Base-by-base conservation (phyloP, 2,329 filamentous ascomycete species). In the Elsinoe australis region DNA sequence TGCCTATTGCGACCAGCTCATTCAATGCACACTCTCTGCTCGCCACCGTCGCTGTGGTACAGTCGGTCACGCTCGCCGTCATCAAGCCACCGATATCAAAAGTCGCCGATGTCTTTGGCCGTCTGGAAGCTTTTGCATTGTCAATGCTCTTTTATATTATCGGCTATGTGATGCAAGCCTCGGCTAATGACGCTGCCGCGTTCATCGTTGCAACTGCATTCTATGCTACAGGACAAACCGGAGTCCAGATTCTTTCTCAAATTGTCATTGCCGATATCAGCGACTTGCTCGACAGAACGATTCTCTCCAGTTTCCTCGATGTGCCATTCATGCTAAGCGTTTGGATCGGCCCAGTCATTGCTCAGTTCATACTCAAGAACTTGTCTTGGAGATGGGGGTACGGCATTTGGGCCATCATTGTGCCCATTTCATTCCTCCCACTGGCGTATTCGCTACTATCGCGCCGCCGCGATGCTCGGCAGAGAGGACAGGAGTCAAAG, bases 231-330 rank as follows among this genome's bases (percentile, higher is more conserved):
- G 79, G 79, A 2, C 71, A 71, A 39, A 78, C 77, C 0, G 78
- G 77, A 2, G 70, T 80, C 4, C 71, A 77, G 49, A 76, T 82
- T 38, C 61, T 81, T 17, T 74, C 80, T 56, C 78, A 82, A 58
- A 75, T 83, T 31, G 79, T 83, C 59, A 74, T 82, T 41, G 79
- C 79, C 24, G 79, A 83, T 59, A 78, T 75, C 1, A 80, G 74
- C 42, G 71, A 75, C 54, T 62, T 82, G 35, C 61, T 75, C 17
- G 79, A 81, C 56, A 75, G 79, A 49, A 78, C 77, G 7, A 60
- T 83, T 3, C 71, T 78, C 54, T 76, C 75, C 2, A 76, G 73
- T 2, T 61, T 81, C 9, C 77, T 78, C 3, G 74, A 78, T 53
- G 64, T 76, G 7, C 78, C 79, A 0, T 82, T 80, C 55, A 66